Conservation (phyloP, 805 yeast genomes). For the Suhomyces kilbournensis region DNA sequence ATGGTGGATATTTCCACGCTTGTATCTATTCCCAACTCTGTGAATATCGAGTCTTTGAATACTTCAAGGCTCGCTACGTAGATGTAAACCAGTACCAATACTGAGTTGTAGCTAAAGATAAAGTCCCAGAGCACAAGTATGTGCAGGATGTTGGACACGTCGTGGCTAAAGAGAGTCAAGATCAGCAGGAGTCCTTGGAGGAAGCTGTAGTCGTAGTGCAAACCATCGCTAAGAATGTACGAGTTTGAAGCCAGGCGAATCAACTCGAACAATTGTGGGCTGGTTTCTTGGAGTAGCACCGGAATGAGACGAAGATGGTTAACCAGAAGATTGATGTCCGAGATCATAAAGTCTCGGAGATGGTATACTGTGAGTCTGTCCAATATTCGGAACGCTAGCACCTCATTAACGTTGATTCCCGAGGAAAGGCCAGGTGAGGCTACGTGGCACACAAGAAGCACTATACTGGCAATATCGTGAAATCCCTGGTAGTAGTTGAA, state of each 20-base stretch:
- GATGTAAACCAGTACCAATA: conserved; percentile 54
- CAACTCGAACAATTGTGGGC: conserved; percentile 40
- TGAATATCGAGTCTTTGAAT: conserved; percentile 44
- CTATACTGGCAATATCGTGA: conserved; percentile 78
- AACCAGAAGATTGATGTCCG: conserved; percentile 61
- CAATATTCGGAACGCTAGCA: conserved; percentile 42
- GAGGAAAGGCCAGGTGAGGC: conserved; percentile 6
- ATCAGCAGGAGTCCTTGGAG: conserved; percentile 70
- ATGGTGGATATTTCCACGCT: background rate
- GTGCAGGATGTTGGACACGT: conserved; percentile 46
- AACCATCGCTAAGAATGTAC: conserved; percentile 21
- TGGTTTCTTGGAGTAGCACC: conserved; percentile 49
- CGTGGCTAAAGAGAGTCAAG: conserved; percentile 78
- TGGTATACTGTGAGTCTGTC: conserved; percentile 57
- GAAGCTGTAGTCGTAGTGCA: conserved; percentile 34
- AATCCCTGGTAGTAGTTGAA: conserved; percentile 87
- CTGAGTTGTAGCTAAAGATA: conserved; percentile 54
- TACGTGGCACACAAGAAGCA: conserved; percentile 50
- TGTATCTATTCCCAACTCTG: conserved; percentile 11
- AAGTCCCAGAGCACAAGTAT: conserved; percentile 68
- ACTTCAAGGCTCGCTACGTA: conserved; percentile 54
- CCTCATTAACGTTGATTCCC: conserved; percentile 14
- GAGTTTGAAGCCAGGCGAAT: conserved; percentile 38
- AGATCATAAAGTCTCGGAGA: conserved; percentile 83
- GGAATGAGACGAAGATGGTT: conserved; percentile 68